These are phyloP conservation scores for Bisporella sp. DNA, from an alignment of 2,329 filamentous ascomycete species.

Conservation along the genomic window DNA sequence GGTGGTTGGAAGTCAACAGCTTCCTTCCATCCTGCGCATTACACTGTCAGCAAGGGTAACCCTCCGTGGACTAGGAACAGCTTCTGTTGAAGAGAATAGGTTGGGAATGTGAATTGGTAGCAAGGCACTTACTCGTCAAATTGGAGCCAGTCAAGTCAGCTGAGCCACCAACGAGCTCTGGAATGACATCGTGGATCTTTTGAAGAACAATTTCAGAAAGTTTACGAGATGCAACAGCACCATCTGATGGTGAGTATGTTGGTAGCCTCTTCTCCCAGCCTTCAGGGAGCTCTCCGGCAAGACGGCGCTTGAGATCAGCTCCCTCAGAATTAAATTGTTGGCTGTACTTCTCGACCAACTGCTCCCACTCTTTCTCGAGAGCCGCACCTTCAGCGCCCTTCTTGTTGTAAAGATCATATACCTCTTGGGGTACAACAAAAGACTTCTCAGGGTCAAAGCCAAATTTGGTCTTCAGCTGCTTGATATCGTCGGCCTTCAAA, in stretches of 20 bases:
- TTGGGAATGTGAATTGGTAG: no score
- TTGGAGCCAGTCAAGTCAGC: constrained; percentile 98
- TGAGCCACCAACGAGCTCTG: constrained; percentile 91
- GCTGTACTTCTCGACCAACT: constrained; percentile 81
- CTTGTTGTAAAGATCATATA: constrained; percentile 87
- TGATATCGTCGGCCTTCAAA: constrained; percentile 88
- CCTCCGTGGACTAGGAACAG: no score
- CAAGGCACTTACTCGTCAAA: constrained; percentile 55
- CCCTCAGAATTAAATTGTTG: constrained; percentile 71
- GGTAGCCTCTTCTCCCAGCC: constrained; percentile 95
- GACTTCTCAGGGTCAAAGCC: constrained; percentile 92
- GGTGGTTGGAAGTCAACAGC: constrained; percentile 97
- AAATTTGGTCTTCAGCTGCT: constrained; percentile 90
- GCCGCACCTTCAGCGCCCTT: constrained; percentile 80
- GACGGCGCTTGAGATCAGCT: constrained; percentile 74
- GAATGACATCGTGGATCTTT: constrained; percentile 75
- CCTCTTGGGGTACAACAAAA: constrained; percentile 89
- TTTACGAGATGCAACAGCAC: constrained; percentile 88
- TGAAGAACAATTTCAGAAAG: constrained; percentile 89
- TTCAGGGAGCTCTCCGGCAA: constrained; percentile 78
- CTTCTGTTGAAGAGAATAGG: no score
- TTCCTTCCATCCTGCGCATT: constrained; percentile 67
- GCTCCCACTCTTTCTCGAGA: constrained; percentile 90
- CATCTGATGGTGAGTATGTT: constrained; percentile 78
- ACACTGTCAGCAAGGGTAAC: no score